Evolutionary conservation across 2,329 filamentous ascomycete genomes (phyloP), one percentile per base, ranked within the genome.

Genomic region (Chaetothyriales sp.): DNA sequence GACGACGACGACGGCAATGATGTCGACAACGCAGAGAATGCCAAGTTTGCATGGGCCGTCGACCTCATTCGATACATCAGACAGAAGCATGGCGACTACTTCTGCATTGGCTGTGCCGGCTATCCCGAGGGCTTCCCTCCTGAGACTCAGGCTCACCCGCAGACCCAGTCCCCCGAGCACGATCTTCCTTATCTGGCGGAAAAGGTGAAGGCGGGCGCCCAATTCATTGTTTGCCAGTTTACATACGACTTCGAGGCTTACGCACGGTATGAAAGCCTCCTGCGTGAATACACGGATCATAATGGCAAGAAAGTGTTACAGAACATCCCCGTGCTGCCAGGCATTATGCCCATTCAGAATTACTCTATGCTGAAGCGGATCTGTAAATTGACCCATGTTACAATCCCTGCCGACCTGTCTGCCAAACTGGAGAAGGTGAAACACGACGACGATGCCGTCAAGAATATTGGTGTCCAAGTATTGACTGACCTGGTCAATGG

Each of bases 191-290:
- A 84, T 62, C 73, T 98, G 49, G 79, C 94, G 9, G 88, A 95
- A 59, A 98, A 98, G 74, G 84, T 83, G 0, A 75, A 83, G 60
- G 92, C 92, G 2, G 92, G 92, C 1, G 92, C 89, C 48, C 89
- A 96, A 68, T 98, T 98, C 64, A 84, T 98, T 68, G 95, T 98
- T 86, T 96, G 92, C 0, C 92, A 98, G 67, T 75, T 98, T 7
- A 96, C 95, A 68, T 98, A 95, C 66, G 88, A 96, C 63, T 77
- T 88, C 20, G 75, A 84, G 2, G 86, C 86, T 18, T 98, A 93
- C 64, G 77, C 81, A 50, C 73, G 73, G 32, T 96, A 93, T 62
- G 90, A 96, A 69, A 76, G 72, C 57, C 78, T 75, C 48, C 67
- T 98, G 58, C 75, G 88, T 53, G 78, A 82, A 49, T 87, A 98